phyloP scores from a whole-genome alignment of 1,139 yeast genomes.

The Taphrina communis region DNA sequence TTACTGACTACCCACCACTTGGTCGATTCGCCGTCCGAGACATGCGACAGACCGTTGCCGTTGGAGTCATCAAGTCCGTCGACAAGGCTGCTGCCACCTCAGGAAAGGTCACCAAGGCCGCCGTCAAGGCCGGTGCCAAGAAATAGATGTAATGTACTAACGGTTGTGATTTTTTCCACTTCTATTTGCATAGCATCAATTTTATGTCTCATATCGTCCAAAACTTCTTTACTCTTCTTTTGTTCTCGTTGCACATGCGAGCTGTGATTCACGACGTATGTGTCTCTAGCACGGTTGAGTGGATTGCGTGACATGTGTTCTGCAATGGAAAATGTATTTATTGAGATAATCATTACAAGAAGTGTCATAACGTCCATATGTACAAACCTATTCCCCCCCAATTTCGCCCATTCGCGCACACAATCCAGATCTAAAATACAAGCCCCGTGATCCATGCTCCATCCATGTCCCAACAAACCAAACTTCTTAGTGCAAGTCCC shows the following conservation, averaged over 20 bases:
- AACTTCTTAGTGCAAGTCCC: too few species aligned
- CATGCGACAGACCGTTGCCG: conserved; percentile 99
- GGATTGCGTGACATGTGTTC: too few species aligned
- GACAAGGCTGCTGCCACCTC: conserved; percentile 80
- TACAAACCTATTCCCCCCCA: too few species aligned
- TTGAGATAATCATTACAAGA: too few species aligned
- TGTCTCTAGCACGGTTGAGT: too few species aligned
- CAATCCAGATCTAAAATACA: too few species aligned
- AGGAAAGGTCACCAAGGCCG: conserved; percentile 99
- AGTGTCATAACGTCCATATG: too few species aligned
- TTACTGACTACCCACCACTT: conserved; percentile 97
- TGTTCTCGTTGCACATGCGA: neutral
- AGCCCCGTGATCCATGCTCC: neutral
- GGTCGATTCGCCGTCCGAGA: conserved; percentile 99
- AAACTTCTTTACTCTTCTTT: neutral
- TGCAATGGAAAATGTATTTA: too few species aligned
- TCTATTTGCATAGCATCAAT: conserved; percentile 18
- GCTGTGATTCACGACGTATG: too few species aligned
- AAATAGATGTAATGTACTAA: conserved; percentile 60
- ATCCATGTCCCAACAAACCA: neutral
- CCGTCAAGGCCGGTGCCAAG: conserved; percentile 91
- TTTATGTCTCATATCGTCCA: conserved; percentile 6
- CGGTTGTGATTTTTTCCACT: conserved; percentile 13
- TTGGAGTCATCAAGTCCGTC: conserved; percentile 99
- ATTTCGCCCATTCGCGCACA: too few species aligned